Conservation (phyloP, 116 monocot species). For the Thalassia testudinum region DNA sequence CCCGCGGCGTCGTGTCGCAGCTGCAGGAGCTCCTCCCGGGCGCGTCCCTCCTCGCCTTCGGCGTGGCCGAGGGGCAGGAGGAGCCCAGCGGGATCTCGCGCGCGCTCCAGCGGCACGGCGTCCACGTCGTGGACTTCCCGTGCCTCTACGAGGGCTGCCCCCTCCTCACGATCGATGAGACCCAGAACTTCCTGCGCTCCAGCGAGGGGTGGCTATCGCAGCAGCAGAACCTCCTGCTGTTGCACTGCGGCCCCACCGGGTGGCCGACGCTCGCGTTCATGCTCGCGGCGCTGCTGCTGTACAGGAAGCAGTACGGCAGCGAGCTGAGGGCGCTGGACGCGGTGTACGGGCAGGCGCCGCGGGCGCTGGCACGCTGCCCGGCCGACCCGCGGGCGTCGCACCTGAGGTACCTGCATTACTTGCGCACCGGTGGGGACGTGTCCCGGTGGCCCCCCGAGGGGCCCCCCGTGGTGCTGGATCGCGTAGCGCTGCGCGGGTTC, state of each 20-base stretch:
- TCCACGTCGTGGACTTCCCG: slow-evolving; percentile 61
- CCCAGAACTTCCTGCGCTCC: slow-evolving; percentile 51
- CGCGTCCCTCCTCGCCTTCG: slow-evolving; percentile 55
- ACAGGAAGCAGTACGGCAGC: slow-evolving; percentile 47
- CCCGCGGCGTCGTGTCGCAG: slow-evolving; percentile 34
- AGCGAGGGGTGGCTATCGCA: slow-evolving; percentile 64
- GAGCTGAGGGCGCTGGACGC: slow-evolving; percentile 71
- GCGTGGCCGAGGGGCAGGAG: slow-evolving; percentile 27
- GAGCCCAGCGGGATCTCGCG: slow-evolving; percentile 26
- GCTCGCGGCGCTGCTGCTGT: slow-evolving; percentile 78
- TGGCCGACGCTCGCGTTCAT: slow-evolving; percentile 89
- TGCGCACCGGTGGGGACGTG: slow-evolving; percentile 20
- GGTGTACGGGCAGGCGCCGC: slow-evolving; percentile 81
- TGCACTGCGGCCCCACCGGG: slow-evolving; percentile 77
- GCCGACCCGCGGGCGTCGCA: slow-evolving; percentile 74
- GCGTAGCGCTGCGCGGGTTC: slow-evolving; percentile 35
- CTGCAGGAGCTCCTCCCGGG: slow-evolving; percentile 42
- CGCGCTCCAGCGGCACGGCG: slow-evolving; percentile 29
- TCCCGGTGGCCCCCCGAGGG: slow-evolving; percentile 24
- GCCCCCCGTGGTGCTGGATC: slow-evolving; percentile 39
- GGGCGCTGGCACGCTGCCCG: slow-evolving; percentile 31
- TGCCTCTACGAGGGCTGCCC: slow-evolving; percentile 51
- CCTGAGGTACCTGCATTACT: slow-evolving; percentile 81
- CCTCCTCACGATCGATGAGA: slow-evolving; percentile 48
- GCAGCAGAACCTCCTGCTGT: slow-evolving; percentile 53